Base-by-base conservation (phyloP, 306 rosid genomes). In the Malus domestica region DNA sequence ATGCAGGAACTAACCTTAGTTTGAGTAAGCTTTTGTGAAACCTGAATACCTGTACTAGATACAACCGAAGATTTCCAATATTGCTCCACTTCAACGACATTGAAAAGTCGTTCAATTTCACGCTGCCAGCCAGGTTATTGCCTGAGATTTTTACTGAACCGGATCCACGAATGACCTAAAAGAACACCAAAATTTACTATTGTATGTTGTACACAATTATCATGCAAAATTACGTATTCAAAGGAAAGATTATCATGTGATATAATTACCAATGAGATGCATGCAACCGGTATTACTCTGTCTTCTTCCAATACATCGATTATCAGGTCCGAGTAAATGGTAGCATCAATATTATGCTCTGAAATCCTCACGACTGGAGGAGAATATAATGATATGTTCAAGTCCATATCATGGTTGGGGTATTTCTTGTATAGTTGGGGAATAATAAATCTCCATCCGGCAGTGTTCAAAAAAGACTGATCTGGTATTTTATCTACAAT, bases 341-440 rank as follows among this genome's bases (percentile, higher is more conserved):
- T 64, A 44, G 86, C 89, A 40, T 85, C 87, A 6, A 84, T 86
- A 72, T 78, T 81, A 25, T 76, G 85, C 70, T 90, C 87, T 44
- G 91, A 86, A 80, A 95, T 88, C 82, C 76, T 81, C 70, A 90
- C 81, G 70, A 71, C 77, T 2, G 97, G 97, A 76, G 97, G 90
- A 76, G 92, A 89, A 77, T 91, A 81, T 52, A 95, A 87, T 52
- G 97, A 84, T 75, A 95, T 71, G 61, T 92, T 95, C 88, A 95
- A 88, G 79, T 90, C 86, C 96, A 92, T 89, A 71, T 87, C 80
- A 76, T 85, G 89, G 81, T 92, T 88, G 33, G 97, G 98, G 79
- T 92, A 95, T 81, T 92, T 95, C 89, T 80, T 88, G 91, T 92
- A 95, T 49, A 95, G 84, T 73, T 92, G 97, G 74, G 97, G 98